Evolutionary conservation across 805 yeast species (phyloP), one percentile per base, ranked within the genome.

Genomic region (Pichia phayaonensis): DNA sequence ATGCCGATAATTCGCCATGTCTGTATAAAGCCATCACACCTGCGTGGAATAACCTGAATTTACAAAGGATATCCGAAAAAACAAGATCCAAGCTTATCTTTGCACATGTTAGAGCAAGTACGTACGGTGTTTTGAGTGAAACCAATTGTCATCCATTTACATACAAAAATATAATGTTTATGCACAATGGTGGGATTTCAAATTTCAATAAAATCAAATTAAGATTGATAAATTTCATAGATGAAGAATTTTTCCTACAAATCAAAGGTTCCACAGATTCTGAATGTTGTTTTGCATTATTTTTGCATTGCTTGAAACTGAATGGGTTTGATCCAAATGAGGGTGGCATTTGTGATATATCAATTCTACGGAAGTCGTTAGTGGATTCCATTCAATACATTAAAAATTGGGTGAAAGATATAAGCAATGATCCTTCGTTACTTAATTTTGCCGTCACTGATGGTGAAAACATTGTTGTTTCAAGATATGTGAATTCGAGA

Each of bases 131-230:
- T 1, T 69, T 94, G 26, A 78, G 95, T 12, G 99, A 94, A 64
- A 92, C 97, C 0, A 94, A 94, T 67, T 94, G 99, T 68, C 99
- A 94, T 65, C 99, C 99, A 0, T 94, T 94, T 68, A 81, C 86
- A 3, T 90, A 80, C 64, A 92, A 90, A 54, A 81, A 81, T 46
- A 71, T 92, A 45, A 86, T 92, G 85, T 94, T 94, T 65, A 94
- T 94, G 99, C 99, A 94, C 68, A 94, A 94, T 68, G 99, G 99
- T 29, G 94, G 88, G 0, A 80, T 94, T 23, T 74, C 90, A 12
- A 80, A 80, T 52, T 94, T 92, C 65, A 65, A 72, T 48, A 69
- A 70, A 56, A 86, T 94, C 58, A 94, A 94, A 68, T 76, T 94
- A 53, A 75, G 68, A 52, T 72, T 94, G 42, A 74, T 89, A 34